Evolutionary conservation across 2,329 filamentous ascomycete species (phyloP).

Genomic region (Pseudocercospora eumusae): DNA sequence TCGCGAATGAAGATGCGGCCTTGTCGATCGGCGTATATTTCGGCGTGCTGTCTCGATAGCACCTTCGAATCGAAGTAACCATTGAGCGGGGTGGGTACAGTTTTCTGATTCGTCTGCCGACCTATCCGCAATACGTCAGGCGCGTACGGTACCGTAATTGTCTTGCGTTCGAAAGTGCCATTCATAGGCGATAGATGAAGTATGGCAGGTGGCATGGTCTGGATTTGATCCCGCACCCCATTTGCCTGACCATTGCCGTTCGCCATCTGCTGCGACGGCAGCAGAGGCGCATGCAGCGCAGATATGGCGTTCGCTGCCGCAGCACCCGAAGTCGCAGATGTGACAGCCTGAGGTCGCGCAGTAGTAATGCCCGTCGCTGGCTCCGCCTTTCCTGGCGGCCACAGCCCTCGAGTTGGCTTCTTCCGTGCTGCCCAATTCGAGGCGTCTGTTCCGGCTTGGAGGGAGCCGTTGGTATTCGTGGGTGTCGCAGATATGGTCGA

Average conservation of each 20-base stretch:
- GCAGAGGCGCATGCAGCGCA: conserved; percentile 62
- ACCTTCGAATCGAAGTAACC: conserved; percentile 99
- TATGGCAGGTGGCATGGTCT: conserved; percentile 67
- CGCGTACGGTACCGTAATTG: conserved; percentile 86
- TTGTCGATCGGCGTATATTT: conserved; percentile 81
- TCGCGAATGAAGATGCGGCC: conserved; percentile 90
- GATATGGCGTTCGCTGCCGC: conserved; percentile 64
- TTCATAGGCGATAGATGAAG: conserved; percentile 88
- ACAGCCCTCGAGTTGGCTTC: conserved; percentile 59
- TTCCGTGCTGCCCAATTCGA: conserved; percentile 50
- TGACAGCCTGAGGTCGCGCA: conserved; percentile 62
- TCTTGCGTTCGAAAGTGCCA: conserved; percentile 95
- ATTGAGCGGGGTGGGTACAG: conserved; percentile 83
- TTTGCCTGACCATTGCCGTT: conserved; percentile 63
- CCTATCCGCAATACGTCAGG: conserved; percentile 96
- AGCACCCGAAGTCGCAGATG: conserved; percentile 58
- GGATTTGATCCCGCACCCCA: conserved; percentile 54
- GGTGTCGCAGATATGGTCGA: conserved; percentile 64
- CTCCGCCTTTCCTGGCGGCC: conserved; percentile 67
- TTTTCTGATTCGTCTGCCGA: conserved; percentile 95
- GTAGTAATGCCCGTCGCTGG: conserved; percentile 64
- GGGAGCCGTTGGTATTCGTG: conserved; percentile 55
- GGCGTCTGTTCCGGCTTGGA: conserved; percentile 42
- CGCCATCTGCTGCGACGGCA: conserved; percentile 63
- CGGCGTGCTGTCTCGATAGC: conserved; percentile 90